A percentile compares a stretch with the other conserved stretches of the same genome.
Evolutionary conservation across 2,329 filamentous ascomycete genomes (phyloP).

Genomic region (Botryosphaeria dothidea): DNA sequence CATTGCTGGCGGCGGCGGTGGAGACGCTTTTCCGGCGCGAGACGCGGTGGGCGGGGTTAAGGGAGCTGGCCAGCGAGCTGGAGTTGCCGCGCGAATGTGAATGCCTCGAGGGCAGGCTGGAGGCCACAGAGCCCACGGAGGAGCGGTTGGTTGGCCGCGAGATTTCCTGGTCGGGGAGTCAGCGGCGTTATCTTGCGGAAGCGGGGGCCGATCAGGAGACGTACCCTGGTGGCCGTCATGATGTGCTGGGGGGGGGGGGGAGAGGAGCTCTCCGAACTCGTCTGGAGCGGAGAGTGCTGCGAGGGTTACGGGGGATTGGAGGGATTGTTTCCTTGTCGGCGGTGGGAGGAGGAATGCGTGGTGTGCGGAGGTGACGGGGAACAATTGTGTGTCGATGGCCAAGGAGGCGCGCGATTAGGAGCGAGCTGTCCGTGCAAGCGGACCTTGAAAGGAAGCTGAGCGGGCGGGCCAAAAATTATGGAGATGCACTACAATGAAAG

Average conservation of each 20-base stretch:
- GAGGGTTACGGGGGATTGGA: neutral
- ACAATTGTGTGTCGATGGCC: conserved; percentile 16
- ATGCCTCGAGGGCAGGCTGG: conserved; percentile 52
- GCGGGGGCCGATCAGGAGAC: conserved; percentile 20
- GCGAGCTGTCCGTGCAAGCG: conserved; percentile 17
- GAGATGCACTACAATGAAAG: conserved; percentile 21
- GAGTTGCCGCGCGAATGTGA: conserved; percentile 70
- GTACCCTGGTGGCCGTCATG: conserved; percentile 43
- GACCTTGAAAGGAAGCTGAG: conserved; percentile 19
- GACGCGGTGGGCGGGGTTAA: conserved; percentile 81
- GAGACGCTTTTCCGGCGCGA: conserved; percentile 92
- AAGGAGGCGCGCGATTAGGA: conserved; percentile 17
- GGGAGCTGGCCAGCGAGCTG: conserved; percentile 75
- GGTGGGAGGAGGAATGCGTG: neutral
- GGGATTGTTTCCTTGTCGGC: neutral
- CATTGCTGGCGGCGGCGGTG: conserved; percentile 71
- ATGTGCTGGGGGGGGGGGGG: neutral
- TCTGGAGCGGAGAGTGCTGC: neutral
- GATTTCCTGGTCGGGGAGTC: conserved; percentile 37
- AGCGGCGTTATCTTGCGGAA: conserved; percentile 27
- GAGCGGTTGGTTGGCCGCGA: conserved; percentile 46
- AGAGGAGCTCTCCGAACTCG: neutral
- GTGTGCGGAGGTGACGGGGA: neutral
- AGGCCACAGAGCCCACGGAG: conserved; percentile 55
- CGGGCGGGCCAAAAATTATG: conserved; percentile 21